phyloP scores from a whole-genome alignment of 2,329 filamentous ascomycete genomes.

The Lasiodiplodia sp. region DNA sequence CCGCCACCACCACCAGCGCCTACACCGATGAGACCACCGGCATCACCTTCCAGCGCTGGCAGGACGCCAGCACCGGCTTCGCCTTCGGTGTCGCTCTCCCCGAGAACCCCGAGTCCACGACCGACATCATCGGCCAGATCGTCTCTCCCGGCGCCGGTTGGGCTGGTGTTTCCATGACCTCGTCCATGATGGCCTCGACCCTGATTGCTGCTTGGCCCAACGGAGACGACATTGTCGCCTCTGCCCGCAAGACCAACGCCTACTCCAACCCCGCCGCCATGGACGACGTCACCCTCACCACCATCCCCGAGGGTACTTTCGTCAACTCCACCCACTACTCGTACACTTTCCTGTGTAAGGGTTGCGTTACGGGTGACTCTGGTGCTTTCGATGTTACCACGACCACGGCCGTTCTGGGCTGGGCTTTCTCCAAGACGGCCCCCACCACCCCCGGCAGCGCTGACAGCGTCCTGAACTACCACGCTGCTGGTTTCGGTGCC shows the following conservation, averaged over 20 bases:
- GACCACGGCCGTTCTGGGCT: constrained; percentile 41
- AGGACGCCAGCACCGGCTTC: constrained; percentile 50
- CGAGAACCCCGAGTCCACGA: constrained; percentile 48
- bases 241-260: constrained; percentile 55
- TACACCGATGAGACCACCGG: constrained; percentile 42
- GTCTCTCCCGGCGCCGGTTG: constrained; percentile 56
- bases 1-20: constrained; percentile 18
- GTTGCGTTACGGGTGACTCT: constrained; percentile 43
- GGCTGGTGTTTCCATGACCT: constrained; percentile 58
- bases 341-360: constrained; percentile 62
- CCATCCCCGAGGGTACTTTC: constrained; percentile 60
- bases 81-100: constrained; percentile 61
- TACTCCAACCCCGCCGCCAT: constrained; percentile 58
- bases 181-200: constrained; percentile 58
- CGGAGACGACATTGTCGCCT: constrained; percentile 55
- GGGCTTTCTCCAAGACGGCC: constrained; percentile 40
- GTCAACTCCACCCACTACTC: constrained; percentile 62
- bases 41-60: constrained; percentile 42
- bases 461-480: constrained; percentile 39
- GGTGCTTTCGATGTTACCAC: constrained; percentile 37
- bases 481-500: constrained; percentile 43
- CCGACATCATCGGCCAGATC: constrained; percentile 64
- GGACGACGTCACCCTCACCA: constrained; percentile 50
- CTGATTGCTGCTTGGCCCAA: constrained; percentile 63
- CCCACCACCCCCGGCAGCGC: constrained; percentile 38